A percentile compares a stretch with the other conserved stretches of the same genome.
Evolutionary conservation across 2,329 filamentous ascomycete species (phyloP).

Genomic region (Neonectria faginata): DNA sequence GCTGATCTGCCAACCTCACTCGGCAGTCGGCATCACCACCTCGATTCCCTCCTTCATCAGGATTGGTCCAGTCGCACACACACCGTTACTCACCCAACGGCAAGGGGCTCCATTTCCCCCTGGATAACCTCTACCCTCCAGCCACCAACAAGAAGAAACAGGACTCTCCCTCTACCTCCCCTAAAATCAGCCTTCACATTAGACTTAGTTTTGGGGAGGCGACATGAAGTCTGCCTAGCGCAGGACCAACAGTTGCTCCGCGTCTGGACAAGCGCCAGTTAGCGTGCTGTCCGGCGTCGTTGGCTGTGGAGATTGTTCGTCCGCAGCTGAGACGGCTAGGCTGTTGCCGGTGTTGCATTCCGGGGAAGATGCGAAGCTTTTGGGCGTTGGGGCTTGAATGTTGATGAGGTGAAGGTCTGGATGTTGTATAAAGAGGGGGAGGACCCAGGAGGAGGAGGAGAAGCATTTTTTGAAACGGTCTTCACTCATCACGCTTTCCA

Average conservation of each 20-base stretch:
- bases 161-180: neutral
- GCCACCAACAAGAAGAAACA: neutral
- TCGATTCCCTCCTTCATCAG: neutral
- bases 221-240: slow-evolving; percentile 15
- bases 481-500: neutral
- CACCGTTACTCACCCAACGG: neutral
- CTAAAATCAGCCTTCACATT: slow-evolving; percentile 9
- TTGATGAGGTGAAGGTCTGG: neutral
- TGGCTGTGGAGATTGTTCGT: slow-evolving; percentile 28
- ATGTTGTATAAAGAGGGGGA: slow-evolving; percentile 20
- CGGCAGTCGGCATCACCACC: neutral
- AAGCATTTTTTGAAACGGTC: neutral
- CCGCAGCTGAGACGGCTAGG: slow-evolving; percentile 17
- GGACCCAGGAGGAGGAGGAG: too few species aligned
- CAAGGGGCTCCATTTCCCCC: neutral
- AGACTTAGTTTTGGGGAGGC: slow-evolving; percentile 16
- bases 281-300: neutral
- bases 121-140: too few species aligned
- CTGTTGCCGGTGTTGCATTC: slow-evolving; percentile 16
- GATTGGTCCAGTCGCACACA: neutral
- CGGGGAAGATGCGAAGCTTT: slow-evolving; percentile 17
- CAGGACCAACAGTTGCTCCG: slow-evolving; percentile 15
- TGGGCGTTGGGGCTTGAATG: neutral
- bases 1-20: slow-evolving; percentile 18
- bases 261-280: slow-evolving; percentile 30